Conservation (phyloP, 108 stramenopile species). For the Nannochloropsis gaditana region DNA sequence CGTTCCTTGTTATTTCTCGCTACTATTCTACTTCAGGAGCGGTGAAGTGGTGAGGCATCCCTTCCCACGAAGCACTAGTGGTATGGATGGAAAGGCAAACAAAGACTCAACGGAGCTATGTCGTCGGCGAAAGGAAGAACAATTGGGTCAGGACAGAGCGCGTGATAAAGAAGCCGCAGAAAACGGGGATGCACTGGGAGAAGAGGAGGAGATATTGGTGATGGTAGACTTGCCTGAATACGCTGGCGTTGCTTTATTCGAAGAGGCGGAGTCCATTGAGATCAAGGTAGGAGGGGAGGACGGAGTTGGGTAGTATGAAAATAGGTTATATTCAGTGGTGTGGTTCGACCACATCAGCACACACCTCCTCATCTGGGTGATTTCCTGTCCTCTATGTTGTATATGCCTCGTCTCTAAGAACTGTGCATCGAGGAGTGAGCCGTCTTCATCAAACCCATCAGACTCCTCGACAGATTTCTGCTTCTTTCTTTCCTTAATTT, state of each 20-base stretch:
- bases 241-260: not conserved
- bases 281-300: not conserved
- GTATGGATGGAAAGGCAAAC: too few relatives aligned
- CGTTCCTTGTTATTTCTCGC: too few relatives aligned
- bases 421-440: too few relatives aligned
- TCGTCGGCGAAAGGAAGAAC: too few relatives aligned
- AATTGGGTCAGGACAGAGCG: too few relatives aligned
- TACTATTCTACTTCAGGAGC: too few relatives aligned
- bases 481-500: not conserved
- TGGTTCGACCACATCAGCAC: too few relatives aligned
- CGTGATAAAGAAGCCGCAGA: too few relatives aligned
- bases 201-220: not conserved
- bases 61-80: too few relatives aligned
- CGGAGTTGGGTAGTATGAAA: not conserved
- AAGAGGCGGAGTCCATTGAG: not conserved
- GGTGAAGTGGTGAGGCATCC: too few relatives aligned
- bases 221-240: slow-evolving; percentile 1
- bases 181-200: not conserved
- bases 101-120: too few relatives aligned
- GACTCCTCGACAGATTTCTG: not conserved
- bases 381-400: not conserved
- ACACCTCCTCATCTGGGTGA: too few relatives aligned
- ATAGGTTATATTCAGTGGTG: not conserved
- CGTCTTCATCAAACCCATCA: not conserved
- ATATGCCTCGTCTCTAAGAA: not conserved